These are phyloP conservation scores for Tinospora cordifolia DNA, from an alignment of 164 flowering plant genomes.

Conservation along the genomic window DNA sequence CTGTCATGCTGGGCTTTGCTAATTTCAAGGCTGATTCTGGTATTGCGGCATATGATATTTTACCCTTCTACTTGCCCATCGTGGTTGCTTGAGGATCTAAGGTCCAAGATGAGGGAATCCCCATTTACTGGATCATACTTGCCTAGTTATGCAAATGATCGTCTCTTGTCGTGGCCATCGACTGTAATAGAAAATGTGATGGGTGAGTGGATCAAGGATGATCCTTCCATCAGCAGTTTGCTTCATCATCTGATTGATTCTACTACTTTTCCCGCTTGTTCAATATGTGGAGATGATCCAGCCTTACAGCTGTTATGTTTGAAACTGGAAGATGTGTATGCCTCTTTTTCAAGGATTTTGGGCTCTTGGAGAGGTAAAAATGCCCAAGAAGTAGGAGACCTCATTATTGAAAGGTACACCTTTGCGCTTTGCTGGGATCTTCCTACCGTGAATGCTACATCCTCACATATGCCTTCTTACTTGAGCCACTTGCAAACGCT, in stretches of 20 bases:
- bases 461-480: slow-evolving; percentile 21
- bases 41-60: slow-evolving; percentile 74
- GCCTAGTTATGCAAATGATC: slow-evolving; percentile 24
- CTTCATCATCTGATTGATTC: slow-evolving; percentile 60
- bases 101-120: slow-evolving; percentile 60
- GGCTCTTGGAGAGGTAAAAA: slow-evolving; percentile 71
- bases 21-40: slow-evolving; percentile 71
- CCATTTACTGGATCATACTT: slow-evolving; percentile 22
- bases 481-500: slow-evolving; percentile 17
- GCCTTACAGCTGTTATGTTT: slow-evolving; percentile 34
- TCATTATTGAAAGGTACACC: slow-evolving; percentile 72
- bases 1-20: slow-evolving; percentile 79
- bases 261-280: slow-evolving; percentile 37
- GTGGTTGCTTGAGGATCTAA: slow-evolving; percentile 53
- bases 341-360: slow-evolving; percentile 44
- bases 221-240: slow-evolving; percentile 34
- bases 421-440: slow-evolving; percentile 82
- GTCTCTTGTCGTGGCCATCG: slow-evolving; percentile 53
- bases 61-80: slow-evolving; percentile 57
- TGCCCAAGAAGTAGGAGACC: slow-evolving; percentile 61
- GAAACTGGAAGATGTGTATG: slow-evolving; percentile 46
- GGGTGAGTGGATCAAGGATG: slow-evolving; percentile 41
- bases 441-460: slow-evolving; percentile 28
- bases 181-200: slow-evolving; percentile 35
- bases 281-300: slow-evolving; percentile 32